Conservation (phyloP, 2,329 filamentous ascomycete genomes). For the Botrytis porri region DNA sequence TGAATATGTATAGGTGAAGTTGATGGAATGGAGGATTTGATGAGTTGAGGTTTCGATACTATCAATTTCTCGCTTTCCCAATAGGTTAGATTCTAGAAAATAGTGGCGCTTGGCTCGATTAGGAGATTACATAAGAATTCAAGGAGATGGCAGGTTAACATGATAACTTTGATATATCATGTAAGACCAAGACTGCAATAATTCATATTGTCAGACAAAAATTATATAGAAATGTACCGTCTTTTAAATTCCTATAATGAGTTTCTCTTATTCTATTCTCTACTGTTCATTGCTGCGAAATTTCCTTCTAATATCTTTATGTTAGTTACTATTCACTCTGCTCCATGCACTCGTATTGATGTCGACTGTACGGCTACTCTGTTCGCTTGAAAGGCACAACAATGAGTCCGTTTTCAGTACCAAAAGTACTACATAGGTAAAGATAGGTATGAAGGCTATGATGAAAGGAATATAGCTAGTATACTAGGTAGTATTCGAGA, state of each 20-base stretch:
- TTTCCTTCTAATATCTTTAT: neutral
- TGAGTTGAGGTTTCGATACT: slow-evolving; percentile 11
- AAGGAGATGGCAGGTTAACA: slow-evolving; percentile 1
- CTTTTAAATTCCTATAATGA: neutral
- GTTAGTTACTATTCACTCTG: neutral
- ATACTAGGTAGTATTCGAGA: neutral
- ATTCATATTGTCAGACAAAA: no score
- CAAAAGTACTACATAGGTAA: neutral
- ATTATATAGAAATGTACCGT: neutral
- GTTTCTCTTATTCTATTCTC: neutral
- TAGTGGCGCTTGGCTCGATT: neutral
- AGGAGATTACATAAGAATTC: slow-evolving; percentile 5
- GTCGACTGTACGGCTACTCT: neutral
- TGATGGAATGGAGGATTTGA: slow-evolving; percentile 17
- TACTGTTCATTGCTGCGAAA: neutral
- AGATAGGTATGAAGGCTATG: neutral
- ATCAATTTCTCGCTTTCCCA: slow-evolving; percentile 17
- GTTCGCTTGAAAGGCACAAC: neutral
- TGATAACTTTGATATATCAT: neutral
- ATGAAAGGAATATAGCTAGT: neutral
- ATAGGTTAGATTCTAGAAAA: slow-evolving; percentile 10
- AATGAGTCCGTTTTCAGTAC: slow-evolving; percentile 1
- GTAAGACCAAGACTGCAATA: no score
- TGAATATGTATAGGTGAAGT: slow-evolving; percentile 7
- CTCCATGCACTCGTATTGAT: neutral